phyloP scores from a whole-genome alignment of 2,329 filamentous ascomycete genomes.

The Onygenales sp. region DNA sequence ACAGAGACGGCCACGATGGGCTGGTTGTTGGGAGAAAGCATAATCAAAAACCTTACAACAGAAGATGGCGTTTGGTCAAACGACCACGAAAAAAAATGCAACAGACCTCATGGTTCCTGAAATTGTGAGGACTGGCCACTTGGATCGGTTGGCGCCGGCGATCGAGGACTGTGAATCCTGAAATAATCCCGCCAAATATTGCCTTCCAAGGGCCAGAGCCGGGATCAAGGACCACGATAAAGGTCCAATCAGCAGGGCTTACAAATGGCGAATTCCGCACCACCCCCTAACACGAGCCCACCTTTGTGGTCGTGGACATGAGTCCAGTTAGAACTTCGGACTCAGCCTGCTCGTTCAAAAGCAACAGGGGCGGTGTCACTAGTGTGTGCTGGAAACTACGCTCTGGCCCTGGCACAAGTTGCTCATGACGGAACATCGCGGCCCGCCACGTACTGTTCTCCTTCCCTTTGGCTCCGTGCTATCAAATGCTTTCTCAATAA shows the following conservation, averaged over 20 bases:
- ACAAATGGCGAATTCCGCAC: background rate
- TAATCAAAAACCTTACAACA: background rate
- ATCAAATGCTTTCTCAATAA: background rate
- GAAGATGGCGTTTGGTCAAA: background rate
- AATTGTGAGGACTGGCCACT: background rate
- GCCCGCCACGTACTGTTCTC: slow-evolving; percentile 1
- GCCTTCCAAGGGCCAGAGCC: too few relatives aligned
- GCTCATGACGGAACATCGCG: background rate
- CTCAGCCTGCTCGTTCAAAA: background rate
- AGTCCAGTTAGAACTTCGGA: background rate
- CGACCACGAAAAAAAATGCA: background rate
- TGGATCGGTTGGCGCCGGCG: background rate
- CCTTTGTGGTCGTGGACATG: background rate
- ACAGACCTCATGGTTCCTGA: background rate
- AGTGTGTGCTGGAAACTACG: slow-evolving; percentile 5
- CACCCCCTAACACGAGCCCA: background rate
- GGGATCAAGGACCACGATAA: background rate
- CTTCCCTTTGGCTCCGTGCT: background rate
- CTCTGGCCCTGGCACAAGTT: background rate
- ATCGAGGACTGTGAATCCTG: background rate
- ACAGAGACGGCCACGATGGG: background rate
- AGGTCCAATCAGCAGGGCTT: background rate
- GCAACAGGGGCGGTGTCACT: background rate
- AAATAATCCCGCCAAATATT: too few relatives aligned
- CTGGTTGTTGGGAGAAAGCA: background rate